Conservation (phyloP, 257 asterid species). For the Solanum pinnatisectum region DNA sequence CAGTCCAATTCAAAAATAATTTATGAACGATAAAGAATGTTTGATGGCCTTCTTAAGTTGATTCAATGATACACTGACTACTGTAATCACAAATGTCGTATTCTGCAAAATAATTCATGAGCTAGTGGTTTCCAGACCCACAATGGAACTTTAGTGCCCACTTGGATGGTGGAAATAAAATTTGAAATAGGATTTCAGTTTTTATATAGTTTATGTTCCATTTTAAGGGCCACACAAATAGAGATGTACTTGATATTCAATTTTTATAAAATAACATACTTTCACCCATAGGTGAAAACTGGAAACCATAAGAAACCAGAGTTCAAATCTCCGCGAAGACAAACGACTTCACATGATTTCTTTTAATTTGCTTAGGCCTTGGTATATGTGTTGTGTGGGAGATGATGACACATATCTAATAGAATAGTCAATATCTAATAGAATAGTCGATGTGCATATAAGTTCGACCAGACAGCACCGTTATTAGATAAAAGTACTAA, state of each 20-base stretch:
- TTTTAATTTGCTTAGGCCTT: background rate
- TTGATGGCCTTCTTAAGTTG: conserved; percentile 3
- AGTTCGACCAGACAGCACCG: background rate
- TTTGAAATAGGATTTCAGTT: background rate
- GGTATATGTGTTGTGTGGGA: background rate
- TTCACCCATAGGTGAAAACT: background rate
- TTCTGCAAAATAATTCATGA: background rate
- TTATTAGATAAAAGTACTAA: background rate
- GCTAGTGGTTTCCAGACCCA: background rate
- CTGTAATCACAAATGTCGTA: conserved; percentile 11
- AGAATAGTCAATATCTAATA: background rate
- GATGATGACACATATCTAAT: background rate
- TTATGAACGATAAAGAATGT: background rate
- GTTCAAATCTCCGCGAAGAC: background rate
- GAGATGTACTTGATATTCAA: background rate
- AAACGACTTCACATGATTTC: background rate
- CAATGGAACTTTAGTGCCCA: conserved; percentile 2
- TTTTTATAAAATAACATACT: background rate
- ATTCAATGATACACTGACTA: background rate
- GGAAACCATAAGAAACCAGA: background rate
- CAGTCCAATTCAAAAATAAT: background rate
- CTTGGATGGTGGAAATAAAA: background rate
- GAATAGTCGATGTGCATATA: background rate
- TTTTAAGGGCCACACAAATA: background rate
- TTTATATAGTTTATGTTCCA: background rate